A percentile compares a stretch with the other conserved stretches of the same genome.
Conservation (phyloP, 768 basidiomycete species). For the Trametes elegans region DNA sequence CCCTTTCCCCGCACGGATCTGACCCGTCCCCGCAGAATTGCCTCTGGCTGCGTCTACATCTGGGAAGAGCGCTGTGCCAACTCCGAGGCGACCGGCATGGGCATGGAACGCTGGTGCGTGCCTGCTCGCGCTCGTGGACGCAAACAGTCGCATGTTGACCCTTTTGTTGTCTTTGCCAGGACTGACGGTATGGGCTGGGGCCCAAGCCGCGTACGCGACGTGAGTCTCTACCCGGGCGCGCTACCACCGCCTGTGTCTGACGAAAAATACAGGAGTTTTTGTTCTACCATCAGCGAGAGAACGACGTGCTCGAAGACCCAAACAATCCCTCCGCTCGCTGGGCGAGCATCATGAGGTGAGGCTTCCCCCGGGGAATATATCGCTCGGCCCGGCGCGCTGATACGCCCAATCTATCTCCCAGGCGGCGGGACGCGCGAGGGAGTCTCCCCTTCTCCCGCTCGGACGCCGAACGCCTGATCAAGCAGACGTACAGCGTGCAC, state of each 20-base stretch:
- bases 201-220: constrained; percentile 66
- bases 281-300: constrained; percentile 53
- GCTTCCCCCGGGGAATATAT: constrained; percentile 14
- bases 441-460: constrained; percentile 30
- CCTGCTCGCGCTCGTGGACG: constrained; percentile 5
- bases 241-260: background rate
- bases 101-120: constrained; percentile 79
- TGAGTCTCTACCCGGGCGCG: constrained; percentile 14
- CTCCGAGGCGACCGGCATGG: constrained; percentile 76
- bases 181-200: constrained; percentile 82
- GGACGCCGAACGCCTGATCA: constrained; percentile 44
- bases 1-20: background rate
- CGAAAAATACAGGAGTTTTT: constrained; percentile 43
- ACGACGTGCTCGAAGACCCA: constrained; percentile 39
- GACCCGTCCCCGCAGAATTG: constrained; percentile 37
- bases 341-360: constrained; percentile 42
- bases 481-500: constrained; percentile 54
- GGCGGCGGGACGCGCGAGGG: constrained; percentile 41
- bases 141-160: background rate
- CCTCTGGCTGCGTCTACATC: constrained; percentile 79
- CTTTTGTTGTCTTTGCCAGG: constrained; percentile 29
- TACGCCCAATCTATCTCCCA: constrained; percentile 23
- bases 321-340: constrained; percentile 60
- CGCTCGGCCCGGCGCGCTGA: background rate
- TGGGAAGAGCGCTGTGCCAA: constrained; percentile 88